Conservation (phyloP, 2,329 filamentous ascomycete species). For the Colletotrichum truncatum region DNA sequence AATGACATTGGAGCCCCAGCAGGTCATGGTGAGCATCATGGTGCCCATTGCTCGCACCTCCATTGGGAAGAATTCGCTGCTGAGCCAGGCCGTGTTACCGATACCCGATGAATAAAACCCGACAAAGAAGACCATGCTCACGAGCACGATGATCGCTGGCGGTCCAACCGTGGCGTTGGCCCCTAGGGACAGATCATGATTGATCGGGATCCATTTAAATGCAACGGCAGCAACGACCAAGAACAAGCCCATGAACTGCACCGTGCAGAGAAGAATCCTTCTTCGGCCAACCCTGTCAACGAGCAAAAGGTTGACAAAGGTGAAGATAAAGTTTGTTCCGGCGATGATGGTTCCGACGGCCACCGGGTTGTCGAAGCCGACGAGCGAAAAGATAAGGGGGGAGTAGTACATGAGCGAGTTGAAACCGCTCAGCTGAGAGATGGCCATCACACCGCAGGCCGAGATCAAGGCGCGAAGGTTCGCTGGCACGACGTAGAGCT, state of each 20-base stretch:
- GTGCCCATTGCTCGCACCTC: slow-evolving; percentile 58
- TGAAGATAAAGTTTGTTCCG: slow-evolving; percentile 59
- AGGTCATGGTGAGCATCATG: slow-evolving; percentile 57
- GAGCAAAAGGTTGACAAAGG: slow-evolving; percentile 54
- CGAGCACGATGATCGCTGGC: slow-evolving; percentile 45
- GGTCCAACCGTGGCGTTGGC: slow-evolving; percentile 40
- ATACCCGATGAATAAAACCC: slow-evolving; percentile 54
- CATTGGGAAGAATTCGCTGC: slow-evolving; percentile 55
- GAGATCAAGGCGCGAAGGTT: slow-evolving; percentile 55
- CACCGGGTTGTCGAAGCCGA: slow-evolving; percentile 58
- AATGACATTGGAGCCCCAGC: slow-evolving; percentile 58
- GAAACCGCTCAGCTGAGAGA: slow-evolving; percentile 60
- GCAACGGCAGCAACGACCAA: slow-evolving; percentile 52
- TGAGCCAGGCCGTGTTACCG: slow-evolving; percentile 57
- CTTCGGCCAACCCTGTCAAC: slow-evolving; percentile 56
- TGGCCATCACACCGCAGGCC: slow-evolving; percentile 61
- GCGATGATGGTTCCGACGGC: slow-evolving; percentile 55
- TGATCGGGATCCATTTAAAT: slow-evolving; percentile 56
- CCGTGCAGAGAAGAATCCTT: slow-evolving; percentile 51
- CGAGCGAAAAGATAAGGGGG: slow-evolving; percentile 56
- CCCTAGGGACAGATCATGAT: slow-evolving; percentile 49
- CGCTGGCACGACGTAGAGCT: slow-evolving; percentile 52
- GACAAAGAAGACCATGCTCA: slow-evolving; percentile 53
- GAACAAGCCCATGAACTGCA: slow-evolving; percentile 53
- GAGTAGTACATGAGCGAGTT: slow-evolving; percentile 63